Percentiles rank a stretch among this genome's conserved stretches.
phyloP scores from a whole-genome alignment of 208 protist species.

The Acanthamoeba triangularis region DNA sequence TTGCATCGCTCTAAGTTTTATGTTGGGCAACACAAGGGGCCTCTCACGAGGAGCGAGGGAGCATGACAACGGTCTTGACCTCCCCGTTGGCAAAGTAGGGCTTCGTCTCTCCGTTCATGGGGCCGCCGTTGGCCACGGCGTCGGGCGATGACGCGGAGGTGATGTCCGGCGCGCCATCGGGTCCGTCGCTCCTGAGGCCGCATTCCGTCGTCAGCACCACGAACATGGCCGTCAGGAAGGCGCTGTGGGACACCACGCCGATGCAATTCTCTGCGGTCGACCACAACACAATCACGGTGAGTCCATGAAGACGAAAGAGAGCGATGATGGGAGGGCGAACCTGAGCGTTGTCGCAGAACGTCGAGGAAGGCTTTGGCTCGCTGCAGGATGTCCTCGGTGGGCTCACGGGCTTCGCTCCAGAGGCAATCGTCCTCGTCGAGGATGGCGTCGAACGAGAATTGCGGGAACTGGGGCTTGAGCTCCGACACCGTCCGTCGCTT shows the following conservation, averaged over 20 bases:
- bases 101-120: not conserved
- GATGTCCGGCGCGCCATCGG: not conserved
- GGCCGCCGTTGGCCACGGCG: not conserved
- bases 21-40: no score
- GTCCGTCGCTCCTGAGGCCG: not conserved
- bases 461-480: not conserved
- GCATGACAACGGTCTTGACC: not conserved
- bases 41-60: not conserved
- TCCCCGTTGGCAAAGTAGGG: conserved; percentile 22
- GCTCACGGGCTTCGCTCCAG: not conserved
- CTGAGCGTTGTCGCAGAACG: not conserved
- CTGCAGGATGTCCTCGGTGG: not conserved
- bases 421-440: not conserved
- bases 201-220: not conserved
- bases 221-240: conserved; percentile 10
- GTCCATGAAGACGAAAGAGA: not conserved
- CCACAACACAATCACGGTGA: not conserved
- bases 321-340: not conserved
- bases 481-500: not conserved
- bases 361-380: not conserved
- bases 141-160: not conserved
- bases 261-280: conserved; percentile 3
- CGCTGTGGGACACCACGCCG: conserved; percentile 41
- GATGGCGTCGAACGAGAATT: not conserved
- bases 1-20: no score